Base-by-base conservation (phyloP, 805 yeast genomes). In the Helenozyma rhizophorensis region DNA sequence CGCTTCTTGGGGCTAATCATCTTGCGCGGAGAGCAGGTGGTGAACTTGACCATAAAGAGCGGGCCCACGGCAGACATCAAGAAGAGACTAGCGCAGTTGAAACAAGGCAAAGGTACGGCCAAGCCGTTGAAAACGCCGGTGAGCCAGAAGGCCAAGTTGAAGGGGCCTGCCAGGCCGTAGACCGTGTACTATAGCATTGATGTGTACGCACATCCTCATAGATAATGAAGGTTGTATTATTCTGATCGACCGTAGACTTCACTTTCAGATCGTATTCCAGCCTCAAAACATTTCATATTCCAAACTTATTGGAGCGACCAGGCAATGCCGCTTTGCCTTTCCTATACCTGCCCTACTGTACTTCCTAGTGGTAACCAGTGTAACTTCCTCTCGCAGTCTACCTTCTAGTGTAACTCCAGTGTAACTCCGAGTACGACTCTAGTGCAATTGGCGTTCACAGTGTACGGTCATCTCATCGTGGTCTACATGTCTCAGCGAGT, bases 11-110 rank as follows among this genome's bases (percentile, higher is more conserved):
- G 97, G 0, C 69, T 93, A 32, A 73, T 85, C 2, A 82, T 90
- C 23, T 62, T 90, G 28, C 72, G 97, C 47, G 98, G 98, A 2
- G 96, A 87, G 44, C 84, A 82, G 44, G 77, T 93, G 17, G 76
- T 89, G 9, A 76, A 88, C 34, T 64, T 83, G 14, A 70, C 74
- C 18, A 76, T 84, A 21, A 90, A 84, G 60, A 56, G 65, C 37
- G 69, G 80, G n/a, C 74, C 86, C 36, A 68, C 76, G 26, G 47
- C 66, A 16, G 62, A 70, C 48, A 54, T 64, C 29, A 60, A 65
- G 50, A 49, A 53, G 56, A 45, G 47, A 51, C 35, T 42, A 51
- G 50, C 39, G 12, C 45, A 41, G 16, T 30, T 45, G 36, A 39
- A 38, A 28, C 41, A 21, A 16, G 50, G 50, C 9, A 45, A 57